phyloP scores from a whole-genome alignment of 345 rosid genomes.

The Populus alba region DNA sequence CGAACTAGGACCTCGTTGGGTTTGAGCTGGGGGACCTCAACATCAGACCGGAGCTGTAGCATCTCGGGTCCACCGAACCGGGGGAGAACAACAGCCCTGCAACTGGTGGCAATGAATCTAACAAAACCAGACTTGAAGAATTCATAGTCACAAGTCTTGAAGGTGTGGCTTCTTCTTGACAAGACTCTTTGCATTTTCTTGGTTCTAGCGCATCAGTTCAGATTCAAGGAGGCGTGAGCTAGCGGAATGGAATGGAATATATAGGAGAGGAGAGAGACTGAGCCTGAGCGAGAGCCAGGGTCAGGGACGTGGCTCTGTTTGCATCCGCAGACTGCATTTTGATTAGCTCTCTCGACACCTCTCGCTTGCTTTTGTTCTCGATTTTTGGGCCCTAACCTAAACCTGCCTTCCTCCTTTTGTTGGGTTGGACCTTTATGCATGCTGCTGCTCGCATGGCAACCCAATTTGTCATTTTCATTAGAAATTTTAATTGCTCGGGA shows the following conservation, averaged over 20 bases:
- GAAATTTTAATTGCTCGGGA: too few species aligned
- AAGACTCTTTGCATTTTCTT: conserved; percentile 28
- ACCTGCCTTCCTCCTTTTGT: too few species aligned
- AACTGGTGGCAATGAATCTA: conserved; percentile 56
- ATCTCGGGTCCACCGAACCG: conserved; percentile 93
- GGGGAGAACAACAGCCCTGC: conserved; percentile 82
- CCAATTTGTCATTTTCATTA: too few species aligned
- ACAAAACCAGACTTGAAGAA: conserved; percentile 13
- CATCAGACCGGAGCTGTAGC: conserved; percentile 67
- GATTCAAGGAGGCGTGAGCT: neutral
- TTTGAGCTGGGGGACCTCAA: conserved; percentile 72
- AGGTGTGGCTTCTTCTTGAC: conserved; percentile 2
- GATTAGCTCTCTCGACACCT: too few species aligned
- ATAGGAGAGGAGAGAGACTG: neutral
- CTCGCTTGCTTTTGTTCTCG: too few species aligned
- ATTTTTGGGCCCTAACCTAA: too few species aligned
- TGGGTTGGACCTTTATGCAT: too few species aligned
- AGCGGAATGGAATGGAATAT: neutral
- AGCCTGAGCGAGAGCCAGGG: neutral
- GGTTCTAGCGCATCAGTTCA: too few species aligned
- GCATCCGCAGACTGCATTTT: conserved; percentile 12
- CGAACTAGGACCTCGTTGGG: conserved; percentile 79
- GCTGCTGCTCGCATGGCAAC: too few species aligned
- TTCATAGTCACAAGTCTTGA: neutral
- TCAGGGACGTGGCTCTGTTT: conserved; percentile 22